These are phyloP conservation scores for Nakazawaea pomicola DNA, from an alignment of 805 yeast genomes.

Conservation along the genomic window DNA sequence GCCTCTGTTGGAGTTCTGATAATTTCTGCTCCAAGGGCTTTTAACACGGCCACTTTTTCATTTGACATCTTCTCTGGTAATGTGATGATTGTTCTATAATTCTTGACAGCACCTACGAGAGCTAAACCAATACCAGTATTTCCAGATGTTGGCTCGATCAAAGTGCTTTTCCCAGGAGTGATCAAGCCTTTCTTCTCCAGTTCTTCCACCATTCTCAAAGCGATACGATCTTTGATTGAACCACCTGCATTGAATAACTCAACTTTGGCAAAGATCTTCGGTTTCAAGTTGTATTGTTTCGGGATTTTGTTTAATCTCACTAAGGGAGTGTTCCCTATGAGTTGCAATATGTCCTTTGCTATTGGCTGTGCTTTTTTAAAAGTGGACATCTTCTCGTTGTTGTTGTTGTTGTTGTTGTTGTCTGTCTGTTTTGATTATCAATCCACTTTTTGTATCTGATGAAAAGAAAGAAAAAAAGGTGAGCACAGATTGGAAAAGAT, in stretches of 20 bases:
- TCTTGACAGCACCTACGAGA: conserved; percentile 79
- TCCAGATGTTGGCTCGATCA: conserved; percentile 89
- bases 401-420: neutral
- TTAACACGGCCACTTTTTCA: conserved; percentile 82
- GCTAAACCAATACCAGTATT: conserved; percentile 92
- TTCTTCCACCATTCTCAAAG: conserved; percentile 79
- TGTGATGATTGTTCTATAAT: conserved; percentile 82
- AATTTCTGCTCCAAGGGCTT: conserved; percentile 87
- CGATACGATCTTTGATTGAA: conserved; percentile 84
- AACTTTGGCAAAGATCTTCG: conserved; percentile 65
- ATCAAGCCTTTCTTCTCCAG: conserved; percentile 75
- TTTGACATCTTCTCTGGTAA: conserved; percentile 91
- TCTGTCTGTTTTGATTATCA: neutral
- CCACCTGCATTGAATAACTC: conserved; percentile 89
- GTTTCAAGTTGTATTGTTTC: conserved; percentile 68
- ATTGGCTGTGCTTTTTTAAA: conserved; percentile 13
- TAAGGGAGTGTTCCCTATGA: conserved; percentile 83
- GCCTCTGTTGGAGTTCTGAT: conserved; percentile 90
- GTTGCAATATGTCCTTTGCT: conserved; percentile 55
- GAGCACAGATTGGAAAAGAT: too few species aligned
- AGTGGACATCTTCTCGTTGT: too few species aligned
- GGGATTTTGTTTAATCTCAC: conserved; percentile 73
- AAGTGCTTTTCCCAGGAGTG: conserved; percentile 71
- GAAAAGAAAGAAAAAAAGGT: neutral
- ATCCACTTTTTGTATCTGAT: neutral